These are phyloP conservation scores for Chlamydomonas eustigma DNA, from an alignment of 139 green algal species.

Conservation along the genomic window DNA sequence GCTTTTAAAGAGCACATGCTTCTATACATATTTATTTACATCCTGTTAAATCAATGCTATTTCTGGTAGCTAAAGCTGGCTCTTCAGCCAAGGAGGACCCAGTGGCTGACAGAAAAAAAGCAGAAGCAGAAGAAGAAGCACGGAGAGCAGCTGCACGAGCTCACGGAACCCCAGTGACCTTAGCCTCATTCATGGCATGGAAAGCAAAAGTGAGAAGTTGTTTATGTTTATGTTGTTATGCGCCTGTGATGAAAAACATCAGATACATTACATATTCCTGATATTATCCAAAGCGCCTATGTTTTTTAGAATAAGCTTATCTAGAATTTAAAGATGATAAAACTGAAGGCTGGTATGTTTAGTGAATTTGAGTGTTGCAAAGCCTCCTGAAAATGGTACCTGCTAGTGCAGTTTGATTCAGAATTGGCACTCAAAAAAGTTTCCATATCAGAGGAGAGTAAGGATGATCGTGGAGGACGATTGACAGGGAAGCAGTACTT, in stretches of 20 bases:
- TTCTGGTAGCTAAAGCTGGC: neutral
- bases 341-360: no score
- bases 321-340: no score
- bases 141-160: constrained; percentile 54
- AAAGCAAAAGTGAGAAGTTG: constrained; percentile 31
- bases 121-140: constrained; percentile 60
- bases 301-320: no score
- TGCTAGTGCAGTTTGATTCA: constrained; percentile 44
- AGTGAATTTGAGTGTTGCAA: no score
- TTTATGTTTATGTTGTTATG: no score
- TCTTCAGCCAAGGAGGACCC: constrained; percentile 20
- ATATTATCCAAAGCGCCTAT: no score
- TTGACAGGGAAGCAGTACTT: constrained; percentile 73
- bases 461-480: constrained; percentile 17
- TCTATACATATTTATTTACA: neutral
- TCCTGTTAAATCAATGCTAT: neutral
- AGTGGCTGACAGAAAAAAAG: constrained; percentile 29
- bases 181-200: constrained; percentile 71
- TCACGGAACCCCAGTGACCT: constrained; percentile 70
- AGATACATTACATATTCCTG: no score
- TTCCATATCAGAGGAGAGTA: no score
- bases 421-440: constrained; percentile 28
- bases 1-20: no score
- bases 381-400: no score
- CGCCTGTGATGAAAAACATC: no score